phyloP scores from a whole-genome alignment of 2,329 filamentous ascomycete genomes.

The Alternaria triticimaculans region DNA sequence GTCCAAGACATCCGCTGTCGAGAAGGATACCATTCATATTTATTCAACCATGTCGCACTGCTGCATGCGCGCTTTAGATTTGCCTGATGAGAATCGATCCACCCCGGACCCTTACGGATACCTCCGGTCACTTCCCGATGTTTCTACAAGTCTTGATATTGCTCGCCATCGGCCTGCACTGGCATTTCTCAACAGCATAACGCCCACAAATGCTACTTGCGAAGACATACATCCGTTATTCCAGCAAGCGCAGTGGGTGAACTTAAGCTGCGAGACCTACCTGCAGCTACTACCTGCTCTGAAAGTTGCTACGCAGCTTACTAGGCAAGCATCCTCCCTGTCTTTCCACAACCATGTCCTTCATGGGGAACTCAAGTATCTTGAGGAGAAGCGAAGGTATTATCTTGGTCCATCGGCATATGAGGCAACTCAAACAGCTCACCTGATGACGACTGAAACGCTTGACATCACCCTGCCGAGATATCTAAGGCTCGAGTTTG shows the following conservation, averaged over 20 bases:
- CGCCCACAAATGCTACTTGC: background rate
- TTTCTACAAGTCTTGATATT: background rate
- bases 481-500: background rate
- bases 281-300: background rate
- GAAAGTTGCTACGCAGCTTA: constrained; percentile 4
- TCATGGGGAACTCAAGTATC: background rate
- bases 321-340: constrained; percentile 1
- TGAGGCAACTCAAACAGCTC: background rate
- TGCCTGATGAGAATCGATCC: background rate
- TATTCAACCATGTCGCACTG: background rate
- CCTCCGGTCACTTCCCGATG: background rate
- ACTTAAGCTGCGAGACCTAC: background rate
- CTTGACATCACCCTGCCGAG: background rate
- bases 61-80: background rate
- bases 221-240: constrained; percentile 6
- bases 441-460: background rate
- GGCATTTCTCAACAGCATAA: background rate
- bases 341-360: constrained; percentile 8
- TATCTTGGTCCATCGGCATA: background rate
- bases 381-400: background rate
- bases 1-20: background rate
- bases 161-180: background rate
- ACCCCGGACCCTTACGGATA: background rate
- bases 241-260: background rate
- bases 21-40: background rate